Evolutionary conservation across 768 basidiomycete genomes (phyloP), one percentile per base, ranked within the genome.

Genomic region (Phanerochaete sordida): DNA sequence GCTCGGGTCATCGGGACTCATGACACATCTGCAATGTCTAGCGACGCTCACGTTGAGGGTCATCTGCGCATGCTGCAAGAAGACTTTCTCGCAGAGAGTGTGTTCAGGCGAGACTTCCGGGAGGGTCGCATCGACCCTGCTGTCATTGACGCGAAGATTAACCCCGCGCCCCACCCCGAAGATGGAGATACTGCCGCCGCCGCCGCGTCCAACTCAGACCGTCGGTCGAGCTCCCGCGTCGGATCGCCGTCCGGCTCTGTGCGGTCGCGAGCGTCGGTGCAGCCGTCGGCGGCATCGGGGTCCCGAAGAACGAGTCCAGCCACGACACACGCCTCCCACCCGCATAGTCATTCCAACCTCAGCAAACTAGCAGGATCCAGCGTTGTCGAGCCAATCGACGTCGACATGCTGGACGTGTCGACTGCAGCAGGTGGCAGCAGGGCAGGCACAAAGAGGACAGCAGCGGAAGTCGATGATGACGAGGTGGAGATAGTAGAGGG

Each of bases 61-160:
- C 79, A 80, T 56, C 64, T 85, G 9, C 77, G 82, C n/a, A 74
- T 77, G 12, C 88, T 91, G 61, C 84, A 88, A 67, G 90, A 91
- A 62, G 83, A 82, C 0, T 65, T 87, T 7, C 77, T 79, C 0
- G 74, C 79, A 0, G 89, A 92, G 65, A 85, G 78, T 59, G 64
- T 90, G 2, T 90, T 90, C 69, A 77, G 80, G 58, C 79, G 90
- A 27, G 91, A 92, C 69, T 92, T 89, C 88, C 78, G 88, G 50
- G 90, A 91, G 71, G 84, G 86, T 2, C 78, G 89, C 54, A 67
- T 85, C 59, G 71, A 77, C 24, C 66, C 77, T 47, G 64, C 16
- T 66, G 62, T 2, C 58, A 43, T 1, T 49, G 47, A 1, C 69
- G 62, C 24, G 64, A 61, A 23, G 75, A 26, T 48, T 6, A 43